A percentile compares a stretch with the other conserved stretches of the same genome.
Evolutionary conservation across 768 basidiomycete genomes (phyloP).

Genomic region (Xerocomus brunneocitrinus): DNA sequence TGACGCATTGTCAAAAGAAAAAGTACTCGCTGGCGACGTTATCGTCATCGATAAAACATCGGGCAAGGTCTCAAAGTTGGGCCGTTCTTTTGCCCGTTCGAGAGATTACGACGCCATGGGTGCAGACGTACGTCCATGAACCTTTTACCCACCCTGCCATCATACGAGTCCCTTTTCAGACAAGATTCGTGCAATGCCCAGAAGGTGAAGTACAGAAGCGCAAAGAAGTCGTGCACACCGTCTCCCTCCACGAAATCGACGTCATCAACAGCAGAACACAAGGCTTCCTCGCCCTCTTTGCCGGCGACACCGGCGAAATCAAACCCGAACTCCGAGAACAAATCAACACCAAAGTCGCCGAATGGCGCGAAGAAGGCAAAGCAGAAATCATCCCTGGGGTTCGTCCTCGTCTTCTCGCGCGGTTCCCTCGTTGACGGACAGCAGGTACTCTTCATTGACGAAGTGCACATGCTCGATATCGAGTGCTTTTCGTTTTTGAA

Average conservation of each 20-base stretch:
- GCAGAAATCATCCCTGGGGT: slow-evolving; percentile 97
- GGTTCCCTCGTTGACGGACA: not conserved
- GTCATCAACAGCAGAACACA: slow-evolving; percentile 99
- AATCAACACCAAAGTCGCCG: slow-evolving; percentile 93
- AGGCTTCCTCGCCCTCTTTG: slow-evolving; percentile 92
- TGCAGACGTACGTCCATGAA: slow-evolving; percentile 70
- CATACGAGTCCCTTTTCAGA: slow-evolving; percentile 45
- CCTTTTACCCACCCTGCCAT: not conserved
- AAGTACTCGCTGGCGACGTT: slow-evolving; percentile 91
- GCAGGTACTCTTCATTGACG: slow-evolving; percentile 96
- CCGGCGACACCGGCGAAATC: slow-evolving; percentile 98
- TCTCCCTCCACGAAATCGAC: slow-evolving; percentile 97
- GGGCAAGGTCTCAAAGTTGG: slow-evolving; percentile 94
- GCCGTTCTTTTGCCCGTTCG: slow-evolving; percentile 93
- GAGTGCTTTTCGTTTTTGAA: slow-evolving; percentile 99
- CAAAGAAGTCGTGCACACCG: slow-evolving; percentile 95
- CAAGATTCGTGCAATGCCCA: slow-evolving; percentile 96
- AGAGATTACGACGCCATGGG: slow-evolving; percentile 99
- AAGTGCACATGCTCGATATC: slow-evolving; percentile 99
- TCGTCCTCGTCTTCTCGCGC: slow-evolving; percentile 25
- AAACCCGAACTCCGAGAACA: slow-evolving; percentile 95
- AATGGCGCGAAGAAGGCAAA: slow-evolving; percentile 99
- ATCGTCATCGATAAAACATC: slow-evolving; percentile 97
- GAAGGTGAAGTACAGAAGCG: slow-evolving; percentile 98
- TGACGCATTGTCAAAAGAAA: slow-evolving; percentile 94